Percentiles rank a stretch among this genome's conserved stretches.
Conservation (phyloP, 306 rosid genomes). For the Trifolium fragiferum region DNA sequence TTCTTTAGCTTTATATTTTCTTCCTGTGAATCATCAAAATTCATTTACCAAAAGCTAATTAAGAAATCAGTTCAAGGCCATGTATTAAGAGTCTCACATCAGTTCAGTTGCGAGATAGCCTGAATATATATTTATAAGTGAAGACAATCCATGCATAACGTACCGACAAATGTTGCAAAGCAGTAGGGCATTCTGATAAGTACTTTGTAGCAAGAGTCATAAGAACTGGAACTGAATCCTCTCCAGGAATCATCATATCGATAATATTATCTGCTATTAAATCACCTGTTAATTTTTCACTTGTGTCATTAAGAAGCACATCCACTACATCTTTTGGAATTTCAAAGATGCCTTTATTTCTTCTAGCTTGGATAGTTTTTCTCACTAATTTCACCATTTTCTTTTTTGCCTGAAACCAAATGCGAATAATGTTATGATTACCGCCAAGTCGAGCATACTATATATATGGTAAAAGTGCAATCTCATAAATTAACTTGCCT, state of each 20-base stretch:
- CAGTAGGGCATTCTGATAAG: constrained; percentile 83
- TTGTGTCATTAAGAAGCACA: constrained; percentile 79
- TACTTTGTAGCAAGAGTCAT: constrained; percentile 85
- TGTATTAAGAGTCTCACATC: not conserved
- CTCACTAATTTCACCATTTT: constrained; percentile 76
- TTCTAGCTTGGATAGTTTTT: constrained; percentile 62
- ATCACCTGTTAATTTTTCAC: constrained; percentile 69
- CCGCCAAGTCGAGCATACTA: not conserved
- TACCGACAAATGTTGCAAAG: constrained; percentile 85
- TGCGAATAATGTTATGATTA: constrained; percentile 10
- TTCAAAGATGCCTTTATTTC: constrained; percentile 47
- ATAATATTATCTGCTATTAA: constrained; percentile 91
- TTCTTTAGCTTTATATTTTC: constrained; percentile 79
- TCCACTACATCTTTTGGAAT: constrained; percentile 84
- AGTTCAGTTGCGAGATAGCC: no score
- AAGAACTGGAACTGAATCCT: constrained; percentile 95
- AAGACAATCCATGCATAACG: not conserved
- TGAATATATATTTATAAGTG: no score
- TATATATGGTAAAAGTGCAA: constrained; percentile 8
- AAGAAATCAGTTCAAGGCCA: not conserved
- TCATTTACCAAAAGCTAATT: constrained; percentile 25
- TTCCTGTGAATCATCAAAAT: constrained; percentile 58
- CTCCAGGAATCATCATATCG: constrained; percentile 99
- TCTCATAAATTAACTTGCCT: constrained; percentile 54
- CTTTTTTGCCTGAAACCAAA: constrained; percentile 84